Percentiles rank a stretch among this genome's conserved stretches.
Evolutionary conservation across 768 basidiomycete species (phyloP).

Genomic region (Termitomyces sp.): DNA sequence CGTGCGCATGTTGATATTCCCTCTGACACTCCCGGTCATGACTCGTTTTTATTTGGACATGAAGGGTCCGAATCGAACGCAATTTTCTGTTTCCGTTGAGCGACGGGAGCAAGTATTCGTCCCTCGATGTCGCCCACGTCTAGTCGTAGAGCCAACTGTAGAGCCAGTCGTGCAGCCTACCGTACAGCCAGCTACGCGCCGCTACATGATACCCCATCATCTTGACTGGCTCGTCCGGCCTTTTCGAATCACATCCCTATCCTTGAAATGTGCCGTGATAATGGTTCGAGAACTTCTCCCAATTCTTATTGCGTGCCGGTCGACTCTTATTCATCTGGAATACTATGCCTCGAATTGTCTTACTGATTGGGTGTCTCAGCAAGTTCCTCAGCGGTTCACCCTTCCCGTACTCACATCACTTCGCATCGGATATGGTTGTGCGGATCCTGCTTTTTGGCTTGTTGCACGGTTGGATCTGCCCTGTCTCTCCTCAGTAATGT

Average conservation of each 20-base stretch:
- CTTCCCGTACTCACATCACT: conserved; percentile 15
- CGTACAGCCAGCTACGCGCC: neutral
- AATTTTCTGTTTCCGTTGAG: conserved; percentile 4
- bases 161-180: neutral
- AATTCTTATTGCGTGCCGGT: conserved; percentile 13
- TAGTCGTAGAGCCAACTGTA: neutral
- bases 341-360: conserved; percentile 7
- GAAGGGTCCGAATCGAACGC: conserved; percentile 2
- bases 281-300: conserved; percentile 8
- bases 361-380: conserved; percentile 1
- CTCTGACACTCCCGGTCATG: conserved; percentile 2
- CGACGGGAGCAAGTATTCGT: neutral
- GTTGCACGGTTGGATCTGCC: conserved; percentile 9
- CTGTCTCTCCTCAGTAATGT: conserved; percentile 4
- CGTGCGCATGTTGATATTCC: conserved; percentile 1
- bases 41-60: conserved; percentile 10
- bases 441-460: conserved; percentile 7
- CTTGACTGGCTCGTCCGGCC: conserved; percentile 11
- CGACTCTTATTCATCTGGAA: conserved; percentile 13
- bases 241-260: conserved; percentile 14
- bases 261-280: conserved; percentile 11
- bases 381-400: neutral
- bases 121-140: neutral
- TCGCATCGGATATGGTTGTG: conserved; percentile 9
- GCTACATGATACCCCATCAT: neutral